Evolutionary conservation across 1,139 yeast species (phyloP).

Genomic region (Nakaseomyces delphensis): DNA sequence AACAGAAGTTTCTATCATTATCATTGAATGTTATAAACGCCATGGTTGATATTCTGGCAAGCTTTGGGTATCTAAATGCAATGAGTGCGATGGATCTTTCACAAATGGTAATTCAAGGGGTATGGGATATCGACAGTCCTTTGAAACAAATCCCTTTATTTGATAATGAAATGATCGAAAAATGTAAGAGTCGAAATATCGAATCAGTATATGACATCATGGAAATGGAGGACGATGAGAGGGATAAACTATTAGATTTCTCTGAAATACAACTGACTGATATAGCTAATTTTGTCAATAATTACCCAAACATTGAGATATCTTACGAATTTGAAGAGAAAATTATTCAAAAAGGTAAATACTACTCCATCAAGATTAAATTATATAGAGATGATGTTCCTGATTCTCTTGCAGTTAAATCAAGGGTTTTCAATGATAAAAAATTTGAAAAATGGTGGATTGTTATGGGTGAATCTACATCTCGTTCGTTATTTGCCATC

Average conservation of each 20-base stretch:
- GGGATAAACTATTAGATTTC: conserved; percentile 56
- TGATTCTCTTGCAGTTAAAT: conserved; percentile 53
- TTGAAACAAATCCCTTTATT: conserved; percentile 77
- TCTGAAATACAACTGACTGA: conserved; percentile 40
- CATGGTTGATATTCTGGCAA: conserved; percentile 64
- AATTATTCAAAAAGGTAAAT: conserved; percentile 40
- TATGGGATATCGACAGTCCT: conserved; percentile 77
- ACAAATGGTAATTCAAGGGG: conserved; percentile 82
- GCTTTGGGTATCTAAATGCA: conserved; percentile 75
- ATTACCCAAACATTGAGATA: conserved; percentile 79
- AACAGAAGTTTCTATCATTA: conserved; percentile 42
- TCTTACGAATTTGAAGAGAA: conserved; percentile 38
- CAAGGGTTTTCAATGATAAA: conserved; percentile 47
- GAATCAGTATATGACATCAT: conserved; percentile 76
- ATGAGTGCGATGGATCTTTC: conserved; percentile 77
- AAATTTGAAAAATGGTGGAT: conserved; percentile 85
- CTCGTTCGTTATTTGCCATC: conserved; percentile 62
- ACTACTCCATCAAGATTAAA: conserved; percentile 38
- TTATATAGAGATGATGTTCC: conserved; percentile 69
- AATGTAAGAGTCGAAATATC: conserved; percentile 50
- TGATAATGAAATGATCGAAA: conserved; percentile 42
- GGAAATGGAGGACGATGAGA: conserved; percentile 72
- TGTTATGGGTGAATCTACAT: conserved; percentile 59
- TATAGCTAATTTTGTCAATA: conserved; percentile 84
- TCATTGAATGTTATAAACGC: conserved; percentile 52